These are phyloP conservation scores for Capsicum chinense DNA, from an alignment of 257 asterid species.

Conservation along the genomic window DNA sequence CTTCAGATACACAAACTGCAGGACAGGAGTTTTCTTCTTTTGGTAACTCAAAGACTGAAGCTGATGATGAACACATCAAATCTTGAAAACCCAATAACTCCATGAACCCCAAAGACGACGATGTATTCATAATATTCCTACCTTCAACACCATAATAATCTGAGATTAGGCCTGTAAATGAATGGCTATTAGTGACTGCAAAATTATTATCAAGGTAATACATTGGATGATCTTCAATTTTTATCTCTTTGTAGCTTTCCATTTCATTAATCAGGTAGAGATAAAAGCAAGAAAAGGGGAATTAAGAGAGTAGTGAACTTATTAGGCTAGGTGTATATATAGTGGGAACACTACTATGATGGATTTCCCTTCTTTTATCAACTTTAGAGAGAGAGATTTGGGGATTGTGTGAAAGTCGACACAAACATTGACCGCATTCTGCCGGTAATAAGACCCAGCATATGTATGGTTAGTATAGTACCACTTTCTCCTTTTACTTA, in stretches of 20 bases:
- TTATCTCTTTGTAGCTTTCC: conserved; percentile 29
- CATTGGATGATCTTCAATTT: conserved; percentile 49
- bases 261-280: not conserved
- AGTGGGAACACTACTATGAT: not conserved
- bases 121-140: conserved; percentile 23
- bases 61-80: conserved; percentile 35
- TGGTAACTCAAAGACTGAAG: conserved; percentile 36
- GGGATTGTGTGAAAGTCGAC: conserved; percentile 8
- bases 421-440: not conserved
- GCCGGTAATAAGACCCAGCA: not conserved
- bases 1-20: not conserved
- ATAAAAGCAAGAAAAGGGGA: not conserved
- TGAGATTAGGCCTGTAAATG: conserved; percentile 38
- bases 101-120: conserved; percentile 56
- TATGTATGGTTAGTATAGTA: too few species aligned
- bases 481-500: too few species aligned
- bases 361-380: not conserved
- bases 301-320: not conserved
- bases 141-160: conserved; percentile 20
- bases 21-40: not conserved
- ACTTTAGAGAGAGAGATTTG: not conserved
- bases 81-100: conserved; percentile 58
- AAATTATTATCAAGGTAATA: conserved; percentile 41
- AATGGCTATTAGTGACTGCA: not conserved
- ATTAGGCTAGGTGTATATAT: not conserved